Base-by-base conservation (phyloP, 768 basidiomycete species). In the Naematelia encephala region DNA sequence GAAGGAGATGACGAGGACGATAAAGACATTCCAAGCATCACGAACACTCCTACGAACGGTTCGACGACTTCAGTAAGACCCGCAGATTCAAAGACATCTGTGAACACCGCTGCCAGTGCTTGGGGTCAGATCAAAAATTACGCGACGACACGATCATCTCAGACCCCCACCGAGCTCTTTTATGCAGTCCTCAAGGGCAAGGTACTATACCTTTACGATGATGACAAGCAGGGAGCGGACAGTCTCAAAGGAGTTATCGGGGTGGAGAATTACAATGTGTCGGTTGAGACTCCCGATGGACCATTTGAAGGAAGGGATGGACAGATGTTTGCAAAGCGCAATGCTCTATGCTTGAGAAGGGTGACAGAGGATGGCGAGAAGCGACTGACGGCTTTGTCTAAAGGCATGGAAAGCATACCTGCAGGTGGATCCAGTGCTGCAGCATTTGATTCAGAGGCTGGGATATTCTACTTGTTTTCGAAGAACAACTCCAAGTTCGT, bases 181-280 rank as follows among this genome's bases (percentile, higher is more conserved):
- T 96, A 87, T 74, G 89, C 87, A 54, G 90, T 87, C 5, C 82
- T 98, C 74, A 97, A 97, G 81, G 90, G 88, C 45, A 87, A 85
- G 69, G 86, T 94, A 39, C 79, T 98, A 27, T 97, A 91, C 78
- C 80, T 98, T 21, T 97, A 96, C 78, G 91, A 94, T 77, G 89
- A 93, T 77, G 91, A 96, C 78, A 82, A 81, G 14, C 89, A 90
- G 86, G 83, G 83, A 54, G 8, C 34, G 34, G 34, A 39, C 34
- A 93, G 97, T 66, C 92, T 90, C 78, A 87, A 87, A 71, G 91
- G 87, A 2, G 93, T 87, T n/a, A 82, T 98, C 45, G 89, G 94
- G 73, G 80, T 97, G 56, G 82, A 87, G 54, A 81, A 85, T 14
- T 88, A 91, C 74, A 83, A 87, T 52, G 87, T 93, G 47, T 78